A percentile compares a stretch with the other conserved stretches of the same genome.
Evolutionary conservation across 768 basidiomycete species (phyloP).

Genomic region (Termitomyces sp.): DNA sequence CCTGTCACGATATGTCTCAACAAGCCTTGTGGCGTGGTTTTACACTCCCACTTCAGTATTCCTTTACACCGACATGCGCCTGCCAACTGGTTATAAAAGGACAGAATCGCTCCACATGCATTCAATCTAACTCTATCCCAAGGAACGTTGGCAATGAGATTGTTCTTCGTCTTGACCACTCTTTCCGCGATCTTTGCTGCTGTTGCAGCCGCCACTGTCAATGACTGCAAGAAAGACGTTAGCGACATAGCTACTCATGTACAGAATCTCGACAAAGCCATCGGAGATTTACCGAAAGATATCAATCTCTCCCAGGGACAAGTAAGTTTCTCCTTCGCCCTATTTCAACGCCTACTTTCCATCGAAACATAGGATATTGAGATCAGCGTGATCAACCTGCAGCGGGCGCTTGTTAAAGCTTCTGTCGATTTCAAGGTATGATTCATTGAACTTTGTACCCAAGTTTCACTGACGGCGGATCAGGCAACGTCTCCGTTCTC

Average conservation of each 20-base stretch:
- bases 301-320: conserved; percentile 19
- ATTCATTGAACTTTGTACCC: background rate
- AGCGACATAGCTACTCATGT: background rate
- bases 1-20: background rate
- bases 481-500: background rate
- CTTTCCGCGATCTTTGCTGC: background rate
- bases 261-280: conserved; percentile 1
- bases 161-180: conserved; percentile 1
- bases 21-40: background rate
- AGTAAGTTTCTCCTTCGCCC: conserved; percentile 13
- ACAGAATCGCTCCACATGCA: no score
- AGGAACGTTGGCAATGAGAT: conserved; percentile 4
- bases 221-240: conserved; percentile 9
- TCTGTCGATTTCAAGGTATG: conserved; percentile 21
- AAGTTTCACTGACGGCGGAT: background rate
- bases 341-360: background rate
- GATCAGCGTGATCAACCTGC: conserved; percentile 15
- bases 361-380: conserved; percentile 19
- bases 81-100: background rate
- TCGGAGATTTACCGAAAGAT: conserved; percentile 6
- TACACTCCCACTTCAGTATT: background rate
- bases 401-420: no score
- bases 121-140: background rate
- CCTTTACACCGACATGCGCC: background rate
- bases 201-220: background rate